A percentile compares a stretch with the other conserved stretches of the same genome.
Evolutionary conservation across 352 stramenopile genomes (phyloP).

Genomic region (Peronospora destructor): DNA sequence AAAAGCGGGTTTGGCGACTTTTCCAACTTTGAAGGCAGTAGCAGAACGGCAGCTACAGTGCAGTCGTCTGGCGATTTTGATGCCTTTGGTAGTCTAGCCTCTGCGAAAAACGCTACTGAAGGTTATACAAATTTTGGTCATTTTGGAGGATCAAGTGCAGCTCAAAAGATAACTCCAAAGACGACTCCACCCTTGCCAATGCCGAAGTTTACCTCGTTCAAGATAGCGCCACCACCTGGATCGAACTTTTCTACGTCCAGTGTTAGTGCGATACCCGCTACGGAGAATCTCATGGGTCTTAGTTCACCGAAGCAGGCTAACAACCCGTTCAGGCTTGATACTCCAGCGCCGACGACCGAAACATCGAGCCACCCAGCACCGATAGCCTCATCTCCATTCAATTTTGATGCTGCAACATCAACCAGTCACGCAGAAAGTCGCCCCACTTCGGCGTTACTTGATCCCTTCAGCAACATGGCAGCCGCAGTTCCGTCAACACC

Average conservation of each 20-base stretch:
- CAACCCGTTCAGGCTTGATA: slow-evolving; percentile 55
- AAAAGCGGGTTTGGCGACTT: slow-evolving; percentile 66
- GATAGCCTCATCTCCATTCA: slow-evolving; percentile 30
- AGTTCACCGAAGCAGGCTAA: slow-evolving; percentile 36
- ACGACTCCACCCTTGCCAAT: slow-evolving; percentile 19
- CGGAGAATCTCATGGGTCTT: slow-evolving; percentile 66
- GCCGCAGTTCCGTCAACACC: slow-evolving; percentile 11
- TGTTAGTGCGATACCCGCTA: slow-evolving; percentile 13
- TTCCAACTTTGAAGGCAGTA: slow-evolving; percentile 51
- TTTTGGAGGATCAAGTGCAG: slow-evolving; percentile 32
- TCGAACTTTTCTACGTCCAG: slow-evolving; percentile 37
- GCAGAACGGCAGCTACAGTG: slow-evolving; percentile 21
- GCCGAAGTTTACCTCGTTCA: slow-evolving; percentile 60
- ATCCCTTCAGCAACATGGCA: slow-evolving; percentile 32
- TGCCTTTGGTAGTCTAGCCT: slow-evolving; percentile 34
- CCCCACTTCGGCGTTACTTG: slow-evolving; percentile 25
- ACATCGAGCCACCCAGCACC: slow-evolving; percentile 11
- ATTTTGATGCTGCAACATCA: slow-evolving; percentile 32
- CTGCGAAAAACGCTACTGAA: slow-evolving; percentile 18
- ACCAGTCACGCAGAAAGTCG: slow-evolving; percentile 15
- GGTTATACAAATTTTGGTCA: slow-evolving; percentile 51
- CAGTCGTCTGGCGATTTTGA: slow-evolving; percentile 44
- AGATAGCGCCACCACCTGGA: slow-evolving; percentile 52
- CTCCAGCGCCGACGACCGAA: slow-evolving; percentile 20
- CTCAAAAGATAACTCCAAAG: slow-evolving; percentile 25